These are phyloP conservation scores for Pseudonitzschia pungens DNA, from an alignment of 108 stramenopile genomes.

Conservation along the genomic window DNA sequence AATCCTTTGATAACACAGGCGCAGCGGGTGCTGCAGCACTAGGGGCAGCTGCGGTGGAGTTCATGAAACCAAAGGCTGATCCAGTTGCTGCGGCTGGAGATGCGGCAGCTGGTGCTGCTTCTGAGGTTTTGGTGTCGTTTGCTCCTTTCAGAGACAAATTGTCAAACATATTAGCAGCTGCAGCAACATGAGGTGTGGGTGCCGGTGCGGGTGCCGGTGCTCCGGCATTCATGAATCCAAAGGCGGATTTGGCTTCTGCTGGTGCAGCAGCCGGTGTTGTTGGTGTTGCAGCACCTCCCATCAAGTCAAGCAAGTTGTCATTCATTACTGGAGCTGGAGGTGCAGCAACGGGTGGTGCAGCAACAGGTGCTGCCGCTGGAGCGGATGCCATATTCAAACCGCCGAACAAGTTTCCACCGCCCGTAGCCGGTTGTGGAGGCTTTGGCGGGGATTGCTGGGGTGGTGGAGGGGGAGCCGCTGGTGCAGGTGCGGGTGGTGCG, in stretches of 20 bases:
- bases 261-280: slow-evolving; percentile 4
- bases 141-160: slow-evolving; percentile 24
- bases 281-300: slow-evolving; percentile 18
- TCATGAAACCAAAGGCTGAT: slow-evolving; percentile 83
- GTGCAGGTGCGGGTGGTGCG: slow-evolving; percentile 35
- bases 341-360: slow-evolving; percentile 14
- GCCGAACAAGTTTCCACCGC: slow-evolving; percentile 49
- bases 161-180: slow-evolving; percentile 45
- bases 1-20: slow-evolving; percentile 10
- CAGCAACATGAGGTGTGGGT: slow-evolving; percentile 6
- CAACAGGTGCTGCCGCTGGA: slow-evolving; percentile 8
- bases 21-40: slow-evolving; percentile 22
- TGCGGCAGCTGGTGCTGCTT: slow-evolving; percentile 13
- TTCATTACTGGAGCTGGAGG: slow-evolving; percentile 22
- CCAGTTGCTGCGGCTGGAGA: slow-evolving; percentile 38
- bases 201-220: slow-evolving; percentile 19
- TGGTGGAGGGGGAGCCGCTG: slow-evolving; percentile 28
- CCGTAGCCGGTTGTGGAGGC: slow-evolving; percentile 11
- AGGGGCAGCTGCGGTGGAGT: slow-evolving; percentile 29
- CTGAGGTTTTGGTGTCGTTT: slow-evolving; percentile 1
- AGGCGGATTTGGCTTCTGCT: slow-evolving; percentile 5
- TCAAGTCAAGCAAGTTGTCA: slow-evolving; percentile 19
- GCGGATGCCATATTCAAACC: slow-evolving; percentile 56
- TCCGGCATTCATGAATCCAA: slow-evolving; percentile 15
- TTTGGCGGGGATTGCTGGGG: slow-evolving; percentile 17